phyloP scores from a whole-genome alignment of 441 rosid genomes.

The Populus hybrid region DNA sequence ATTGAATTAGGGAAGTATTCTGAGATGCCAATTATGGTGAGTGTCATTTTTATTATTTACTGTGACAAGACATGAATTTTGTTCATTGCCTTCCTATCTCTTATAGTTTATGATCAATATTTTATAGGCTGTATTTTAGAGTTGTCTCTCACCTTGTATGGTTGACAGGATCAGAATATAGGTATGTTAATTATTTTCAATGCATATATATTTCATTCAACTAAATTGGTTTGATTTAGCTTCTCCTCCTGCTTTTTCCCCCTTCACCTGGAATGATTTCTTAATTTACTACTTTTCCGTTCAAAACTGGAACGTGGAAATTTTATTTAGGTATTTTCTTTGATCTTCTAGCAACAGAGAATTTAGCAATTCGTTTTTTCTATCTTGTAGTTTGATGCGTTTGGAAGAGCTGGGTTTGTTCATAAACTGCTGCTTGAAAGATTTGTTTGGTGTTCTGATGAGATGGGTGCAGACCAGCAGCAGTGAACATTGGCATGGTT shows the following conservation, averaged over 20 bases:
- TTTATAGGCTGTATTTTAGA: background rate
- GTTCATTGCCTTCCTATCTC: background rate
- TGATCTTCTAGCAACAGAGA: background rate
- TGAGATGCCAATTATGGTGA: constrained; percentile 27
- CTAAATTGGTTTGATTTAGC: background rate
- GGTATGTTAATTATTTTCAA: background rate
- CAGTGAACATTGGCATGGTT: constrained; percentile 21
- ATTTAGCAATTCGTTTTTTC: background rate
- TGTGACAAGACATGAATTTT: constrained; percentile 6
- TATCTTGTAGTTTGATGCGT: constrained; percentile 23
- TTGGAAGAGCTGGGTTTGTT: constrained; percentile 20
- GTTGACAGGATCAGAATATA: background rate
- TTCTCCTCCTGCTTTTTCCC: background rate
- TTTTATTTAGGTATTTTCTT: background rate
- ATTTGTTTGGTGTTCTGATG: constrained; percentile 12
- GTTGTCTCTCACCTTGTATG: background rate
- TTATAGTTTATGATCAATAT: background rate
- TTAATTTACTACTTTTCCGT: background rate
- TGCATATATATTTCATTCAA: background rate
- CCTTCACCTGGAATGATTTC: background rate
- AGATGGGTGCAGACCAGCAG: constrained; percentile 10
- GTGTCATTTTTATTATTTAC: constrained; percentile 17
- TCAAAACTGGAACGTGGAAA: background rate
- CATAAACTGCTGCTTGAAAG: constrained; percentile 21
- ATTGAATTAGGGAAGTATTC: constrained; percentile 54